Percentiles rank a stretch among this genome's conserved stretches.
Evolutionary conservation across 2,329 filamentous ascomycete genomes (phyloP).

Genomic region (Arthrocladium fulminans): DNA sequence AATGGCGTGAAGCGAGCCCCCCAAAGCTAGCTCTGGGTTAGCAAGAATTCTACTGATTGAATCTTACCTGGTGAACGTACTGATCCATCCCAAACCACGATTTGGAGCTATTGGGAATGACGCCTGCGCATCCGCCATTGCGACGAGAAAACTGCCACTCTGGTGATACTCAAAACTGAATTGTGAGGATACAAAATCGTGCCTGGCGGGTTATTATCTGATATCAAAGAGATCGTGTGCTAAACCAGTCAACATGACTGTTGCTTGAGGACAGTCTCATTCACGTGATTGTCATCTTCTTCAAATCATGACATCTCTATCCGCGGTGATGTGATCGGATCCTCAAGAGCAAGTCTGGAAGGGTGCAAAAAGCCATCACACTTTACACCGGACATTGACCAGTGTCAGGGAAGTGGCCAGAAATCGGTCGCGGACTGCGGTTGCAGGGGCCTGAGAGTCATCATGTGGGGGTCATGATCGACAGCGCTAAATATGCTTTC

Average conservation of each 20-base stretch:
- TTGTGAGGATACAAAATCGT: neutral
- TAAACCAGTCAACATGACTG: conserved; percentile 4
- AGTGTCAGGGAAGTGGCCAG: no score
- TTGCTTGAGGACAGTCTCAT: neutral
- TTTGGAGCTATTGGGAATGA: conserved; percentile 58
- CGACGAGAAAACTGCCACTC: conserved; percentile 8
- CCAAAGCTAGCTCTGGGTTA: conserved; percentile 35
- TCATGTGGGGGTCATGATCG: no score
- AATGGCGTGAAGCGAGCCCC: conserved; percentile 83
- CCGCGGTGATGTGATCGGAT: no score
- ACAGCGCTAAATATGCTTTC: conserved; percentile 2
- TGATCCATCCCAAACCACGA: conserved; percentile 55
- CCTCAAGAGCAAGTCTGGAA: no score
- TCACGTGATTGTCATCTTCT: neutral
- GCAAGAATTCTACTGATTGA: neutral
- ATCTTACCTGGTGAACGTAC: neutral
- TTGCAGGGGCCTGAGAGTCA: no score
- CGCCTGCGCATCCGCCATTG: conserved; percentile 30
- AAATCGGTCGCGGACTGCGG: neutral
- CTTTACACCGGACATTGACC: no score
- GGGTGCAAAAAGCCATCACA: no score
- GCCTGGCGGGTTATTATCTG: neutral
- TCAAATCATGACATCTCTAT: neutral
- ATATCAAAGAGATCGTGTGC: neutral
- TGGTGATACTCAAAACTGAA: neutral